phyloP scores from a whole-genome alignment of 1,284 basidiomycete species.

The Cryptococcus deneoformans region DNA sequence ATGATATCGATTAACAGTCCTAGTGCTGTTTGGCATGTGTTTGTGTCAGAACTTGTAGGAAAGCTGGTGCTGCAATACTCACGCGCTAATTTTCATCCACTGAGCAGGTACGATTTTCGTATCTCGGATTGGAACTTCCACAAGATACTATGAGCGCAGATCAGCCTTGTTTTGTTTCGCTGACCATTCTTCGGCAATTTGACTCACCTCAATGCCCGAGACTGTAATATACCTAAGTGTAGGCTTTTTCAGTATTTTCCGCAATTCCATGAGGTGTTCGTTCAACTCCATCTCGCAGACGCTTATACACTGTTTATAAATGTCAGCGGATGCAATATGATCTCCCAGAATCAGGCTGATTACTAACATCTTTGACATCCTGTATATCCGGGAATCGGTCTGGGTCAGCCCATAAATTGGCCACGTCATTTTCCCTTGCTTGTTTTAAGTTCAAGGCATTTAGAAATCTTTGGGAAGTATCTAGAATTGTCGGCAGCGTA shows the following conservation, averaged over 20 bases:
- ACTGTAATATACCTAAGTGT: slow-evolving; percentile 70
- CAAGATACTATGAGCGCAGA: slow-evolving; percentile 58
- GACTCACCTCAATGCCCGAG: slow-evolving; percentile 64
- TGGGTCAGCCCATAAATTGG: slow-evolving; percentile 68
- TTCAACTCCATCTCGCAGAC: slow-evolving; percentile 64
- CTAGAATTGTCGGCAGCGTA: slow-evolving; percentile 64
- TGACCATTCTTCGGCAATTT: neutral
- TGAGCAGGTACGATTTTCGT: slow-evolving; percentile 69
- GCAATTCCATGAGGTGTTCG: slow-evolving; percentile 70
- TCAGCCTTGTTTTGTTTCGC: slow-evolving; percentile 1
- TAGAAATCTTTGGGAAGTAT: slow-evolving; percentile 60
- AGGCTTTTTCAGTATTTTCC: slow-evolving; percentile 70
- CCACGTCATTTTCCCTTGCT: slow-evolving; percentile 68
- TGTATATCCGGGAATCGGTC: slow-evolving; percentile 68
- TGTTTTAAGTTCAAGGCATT: slow-evolving; percentile 60
- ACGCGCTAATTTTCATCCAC: slow-evolving; percentile 80
- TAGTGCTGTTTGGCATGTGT: slow-evolving; percentile 60
- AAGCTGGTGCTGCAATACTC: slow-evolving; percentile 8
- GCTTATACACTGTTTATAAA: slow-evolving; percentile 35
- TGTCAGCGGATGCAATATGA: too few species aligned
- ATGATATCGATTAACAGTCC: slow-evolving; percentile 71
- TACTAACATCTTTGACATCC: slow-evolving; percentile 53
- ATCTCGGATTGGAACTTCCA: slow-evolving; percentile 73
- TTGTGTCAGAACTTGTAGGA: neutral
- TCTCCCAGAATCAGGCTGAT: too few species aligned